Conservation (phyloP, 352 stramenopile genomes). For the Lagenidium sp. region DNA sequence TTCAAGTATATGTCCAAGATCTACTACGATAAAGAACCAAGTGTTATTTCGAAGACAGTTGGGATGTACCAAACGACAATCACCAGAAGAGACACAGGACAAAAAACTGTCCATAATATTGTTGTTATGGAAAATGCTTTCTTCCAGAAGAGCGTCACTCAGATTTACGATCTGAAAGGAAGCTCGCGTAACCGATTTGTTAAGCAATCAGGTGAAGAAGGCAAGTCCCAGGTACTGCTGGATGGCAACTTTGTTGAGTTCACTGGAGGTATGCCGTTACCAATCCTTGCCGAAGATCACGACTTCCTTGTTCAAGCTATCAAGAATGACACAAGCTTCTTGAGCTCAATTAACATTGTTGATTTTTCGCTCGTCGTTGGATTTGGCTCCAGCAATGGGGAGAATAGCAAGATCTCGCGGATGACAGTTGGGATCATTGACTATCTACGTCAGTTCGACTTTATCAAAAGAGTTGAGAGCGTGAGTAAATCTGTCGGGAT, state of each 20-base stretch:
- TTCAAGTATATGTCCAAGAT: slow-evolving; percentile 97
- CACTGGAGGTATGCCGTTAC: slow-evolving; percentile 64
- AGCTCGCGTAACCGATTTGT: slow-evolving; percentile 92
- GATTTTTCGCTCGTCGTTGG: slow-evolving; percentile 99
- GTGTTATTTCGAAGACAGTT: slow-evolving; percentile 95
- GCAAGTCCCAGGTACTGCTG: slow-evolving; percentile 42
- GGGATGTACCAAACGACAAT: slow-evolving; percentile 97
- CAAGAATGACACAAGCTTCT: slow-evolving; percentile 95
- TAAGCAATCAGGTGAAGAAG: slow-evolving; percentile 23
- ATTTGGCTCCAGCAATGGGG: slow-evolving; percentile 43
- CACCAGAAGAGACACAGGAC: slow-evolving; percentile 89
- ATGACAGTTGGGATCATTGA: slow-evolving; percentile 99
- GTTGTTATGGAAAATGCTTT: slow-evolving; percentile 97
- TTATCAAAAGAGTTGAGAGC: slow-evolving; percentile 98
- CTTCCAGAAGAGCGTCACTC: slow-evolving; percentile 89
- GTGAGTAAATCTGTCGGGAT: slow-evolving; percentile 97
- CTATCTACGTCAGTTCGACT: slow-evolving; percentile 98
- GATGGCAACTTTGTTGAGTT: slow-evolving; percentile 85
- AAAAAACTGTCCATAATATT: slow-evolving; percentile 88
- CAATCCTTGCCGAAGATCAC: slow-evolving; percentile 64
- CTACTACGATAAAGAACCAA: slow-evolving; percentile 92
- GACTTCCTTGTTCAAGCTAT: slow-evolving; percentile 81
- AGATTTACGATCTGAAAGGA: slow-evolving; percentile 98
- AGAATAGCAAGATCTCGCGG: slow-evolving; percentile 27
- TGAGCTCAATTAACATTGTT: slow-evolving; percentile 98